Evolutionary conservation across 2,329 filamentous ascomycete genomes (phyloP).

Genomic region (Mycosphaerella arachidis): DNA sequence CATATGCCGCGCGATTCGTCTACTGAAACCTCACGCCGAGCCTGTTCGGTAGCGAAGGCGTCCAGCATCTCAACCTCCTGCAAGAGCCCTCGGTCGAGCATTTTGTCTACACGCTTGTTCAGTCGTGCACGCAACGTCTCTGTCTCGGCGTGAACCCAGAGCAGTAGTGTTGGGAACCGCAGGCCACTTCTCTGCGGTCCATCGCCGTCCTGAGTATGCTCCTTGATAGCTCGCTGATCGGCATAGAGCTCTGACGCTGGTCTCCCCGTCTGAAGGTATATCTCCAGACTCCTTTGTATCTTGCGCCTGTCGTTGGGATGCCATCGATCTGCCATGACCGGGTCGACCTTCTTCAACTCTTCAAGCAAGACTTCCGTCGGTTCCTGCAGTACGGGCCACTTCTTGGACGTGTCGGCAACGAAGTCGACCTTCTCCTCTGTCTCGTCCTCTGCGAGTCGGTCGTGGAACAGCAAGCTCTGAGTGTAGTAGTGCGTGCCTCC

Average conservation of each 20-base stretch:
- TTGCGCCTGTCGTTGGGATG: conserved; percentile 90
- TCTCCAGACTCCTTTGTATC: conserved; percentile 83
- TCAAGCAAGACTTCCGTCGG: conserved; percentile 67
- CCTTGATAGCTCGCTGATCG: conserved; percentile 53
- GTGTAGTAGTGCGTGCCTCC: conserved; percentile 96
- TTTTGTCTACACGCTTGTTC: conserved; percentile 73
- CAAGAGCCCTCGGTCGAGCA: conserved; percentile 66
- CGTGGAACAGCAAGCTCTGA: conserved; percentile 78
- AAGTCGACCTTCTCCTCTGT: conserved; percentile 28
- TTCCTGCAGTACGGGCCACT: conserved; percentile 67
- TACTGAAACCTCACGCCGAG: conserved; percentile 47
- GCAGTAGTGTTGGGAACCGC: conserved; percentile 61
- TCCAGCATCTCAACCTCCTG: conserved; percentile 56
- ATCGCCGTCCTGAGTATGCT: conserved; percentile 11
- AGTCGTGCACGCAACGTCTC: conserved; percentile 66
- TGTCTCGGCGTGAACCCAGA: conserved; percentile 80
- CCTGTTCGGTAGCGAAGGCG: conserved; percentile 42
- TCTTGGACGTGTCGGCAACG: conserved; percentile 26
- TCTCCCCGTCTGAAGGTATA: conserved; percentile 76
- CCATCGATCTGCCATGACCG: conserved; percentile 84
- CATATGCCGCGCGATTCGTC: conserved; percentile 83
- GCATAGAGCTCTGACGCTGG: conserved; percentile 82
- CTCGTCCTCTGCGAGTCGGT: conserved; percentile 54
- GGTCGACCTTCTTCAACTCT: conserved; percentile 75
- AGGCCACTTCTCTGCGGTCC: conserved; percentile 25